phyloP scores from a whole-genome alignment of 257 asterid genomes.

The Solanum dulcamara region DNA sequence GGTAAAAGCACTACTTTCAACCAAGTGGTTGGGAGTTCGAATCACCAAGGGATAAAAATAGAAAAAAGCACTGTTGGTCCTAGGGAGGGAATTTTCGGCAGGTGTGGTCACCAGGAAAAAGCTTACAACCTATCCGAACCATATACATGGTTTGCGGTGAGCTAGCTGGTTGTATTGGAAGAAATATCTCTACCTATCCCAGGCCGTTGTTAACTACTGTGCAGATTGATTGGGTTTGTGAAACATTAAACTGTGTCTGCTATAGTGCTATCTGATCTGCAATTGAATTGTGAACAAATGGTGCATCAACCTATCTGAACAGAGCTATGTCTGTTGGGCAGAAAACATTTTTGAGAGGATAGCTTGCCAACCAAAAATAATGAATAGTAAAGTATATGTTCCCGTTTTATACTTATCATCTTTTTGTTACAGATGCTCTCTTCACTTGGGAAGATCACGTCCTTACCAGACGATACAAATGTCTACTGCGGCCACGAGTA shows the following conservation, averaged over 20 bases:
- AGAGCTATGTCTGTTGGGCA: neutral
- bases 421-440: slow-evolving; percentile 56
- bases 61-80: neutral
- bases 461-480: slow-evolving; percentile 77
- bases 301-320: neutral
- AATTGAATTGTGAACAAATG: neutral
- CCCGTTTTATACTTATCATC: neutral
- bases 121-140: neutral
- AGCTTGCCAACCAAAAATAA: neutral
- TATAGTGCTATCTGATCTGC: neutral
- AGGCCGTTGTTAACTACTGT: neutral
- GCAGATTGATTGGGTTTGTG: neutral
- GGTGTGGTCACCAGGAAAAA: neutral
- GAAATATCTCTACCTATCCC: neutral
- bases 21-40: neutral
- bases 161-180: neutral
- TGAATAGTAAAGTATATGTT: neutral
- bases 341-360: neutral
- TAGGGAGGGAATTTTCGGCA: neutral
- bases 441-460: slow-evolving; percentile 56
- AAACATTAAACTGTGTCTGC: neutral
- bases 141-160: neutral
- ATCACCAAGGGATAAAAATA: neutral
- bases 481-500: slow-evolving; percentile 92
- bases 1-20: neutral